A percentile compares a stretch with the other conserved stretches of the same genome.
These are phyloP conservation scores for Lichtheimia ramosa DNA, from an alignment of 371 early-diverging fungal species.

Conservation along the genomic window DNA sequence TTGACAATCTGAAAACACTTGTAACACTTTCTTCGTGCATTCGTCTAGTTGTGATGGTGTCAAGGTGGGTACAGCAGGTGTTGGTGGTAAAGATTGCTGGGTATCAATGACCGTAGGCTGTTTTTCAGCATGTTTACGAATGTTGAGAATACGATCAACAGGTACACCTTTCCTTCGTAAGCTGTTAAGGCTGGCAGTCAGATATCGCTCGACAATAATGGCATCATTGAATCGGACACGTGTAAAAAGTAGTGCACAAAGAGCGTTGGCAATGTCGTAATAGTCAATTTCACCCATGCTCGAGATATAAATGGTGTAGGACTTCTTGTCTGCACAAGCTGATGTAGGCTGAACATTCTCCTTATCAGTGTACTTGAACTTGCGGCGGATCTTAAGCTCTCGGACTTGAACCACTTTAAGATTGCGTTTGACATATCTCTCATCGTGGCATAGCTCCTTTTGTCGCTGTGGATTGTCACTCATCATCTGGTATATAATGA, in stretches of 20 bases:
- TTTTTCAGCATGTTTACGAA: slow-evolving; percentile 37
- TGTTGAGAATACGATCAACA: slow-evolving; percentile 83
- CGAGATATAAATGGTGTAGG: slow-evolving; percentile 64
- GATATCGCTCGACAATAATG: slow-evolving; percentile 62
- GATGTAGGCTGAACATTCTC: slow-evolving; percentile 65
- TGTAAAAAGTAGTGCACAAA: slow-evolving; percentile 61
- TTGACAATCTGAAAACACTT: slow-evolving; percentile 74
- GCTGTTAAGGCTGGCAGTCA: slow-evolving; percentile 62
- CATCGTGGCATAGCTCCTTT: slow-evolving; percentile 51
- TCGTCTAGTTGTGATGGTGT: slow-evolving; percentile 31
- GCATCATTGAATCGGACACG: slow-evolving; percentile 67
- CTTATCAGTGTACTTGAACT: slow-evolving; percentile 60
- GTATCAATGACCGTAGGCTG: slow-evolving; percentile 3
- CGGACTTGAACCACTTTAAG: slow-evolving; percentile 54
- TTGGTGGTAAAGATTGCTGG: slow-evolving; percentile 6
- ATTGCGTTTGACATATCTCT: slow-evolving; percentile 52
- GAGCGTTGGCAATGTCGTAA: slow-evolving; percentile 77
- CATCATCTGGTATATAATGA: slow-evolving; percentile 60
- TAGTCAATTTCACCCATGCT: slow-evolving; percentile 65
- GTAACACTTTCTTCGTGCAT: slow-evolving; percentile 47
- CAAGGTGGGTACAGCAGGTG: slow-evolving; percentile 14
- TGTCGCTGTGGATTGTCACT: slow-evolving; percentile 64
- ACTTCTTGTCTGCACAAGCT: slow-evolving; percentile 59
- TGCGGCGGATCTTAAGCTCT: slow-evolving; percentile 62
- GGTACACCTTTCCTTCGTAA: slow-evolving; percentile 81